Base-by-base conservation (phyloP, 2,329 filamentous ascomycete genomes). In the Colletotrichum sp. region DNA sequence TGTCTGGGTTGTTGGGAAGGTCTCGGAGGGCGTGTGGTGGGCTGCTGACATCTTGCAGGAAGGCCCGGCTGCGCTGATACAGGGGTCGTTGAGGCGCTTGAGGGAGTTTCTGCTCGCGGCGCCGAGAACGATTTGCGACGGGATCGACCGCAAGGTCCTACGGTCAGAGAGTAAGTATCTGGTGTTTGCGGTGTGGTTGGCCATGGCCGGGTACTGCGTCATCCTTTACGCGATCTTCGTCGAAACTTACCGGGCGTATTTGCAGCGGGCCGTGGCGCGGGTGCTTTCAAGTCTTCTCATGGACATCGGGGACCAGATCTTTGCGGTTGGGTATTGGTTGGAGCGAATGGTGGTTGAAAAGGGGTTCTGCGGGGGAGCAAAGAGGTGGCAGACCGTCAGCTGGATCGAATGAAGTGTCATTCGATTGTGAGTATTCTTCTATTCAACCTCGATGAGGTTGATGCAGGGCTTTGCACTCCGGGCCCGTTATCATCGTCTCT, bases 171-270 rank as follows among this genome's bases (percentile, higher is more conserved):
- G 43, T 16, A 24, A 21, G 12, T 58, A 73, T 28, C 21, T 78
- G 62, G 77, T 76, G 59, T 68, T 55, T 2, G 76, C 77, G n/a
- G 43, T 14, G 71, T 74, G 10, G 62, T 64, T 26, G 79, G 77
- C 3, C 76, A 78, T 34, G 43, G 55, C n/a, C 73, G 28, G 13
- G 8, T 61, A 32, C 28, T 32, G 58, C 18, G 26, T 61, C 9
- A 61, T 79, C 55, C 70, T 76, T 8, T 69, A 81, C 71, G 73
- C 71, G 12, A 78, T 76, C 38, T 73, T 69, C 1, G 18, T 73
- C 9, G 63, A 73, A 3, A 8, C 28, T 2, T 73, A 58, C 8
- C 18, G 69, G 28, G 63, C 43, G 14, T 21, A 52, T 13, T 7
- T 73, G n/a, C 63, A 63, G 32, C 10, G 73, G 1, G 28, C 68